Conservation (phyloP, 192 early-diverging fungal species). For the Coemansia sp. region DNA sequence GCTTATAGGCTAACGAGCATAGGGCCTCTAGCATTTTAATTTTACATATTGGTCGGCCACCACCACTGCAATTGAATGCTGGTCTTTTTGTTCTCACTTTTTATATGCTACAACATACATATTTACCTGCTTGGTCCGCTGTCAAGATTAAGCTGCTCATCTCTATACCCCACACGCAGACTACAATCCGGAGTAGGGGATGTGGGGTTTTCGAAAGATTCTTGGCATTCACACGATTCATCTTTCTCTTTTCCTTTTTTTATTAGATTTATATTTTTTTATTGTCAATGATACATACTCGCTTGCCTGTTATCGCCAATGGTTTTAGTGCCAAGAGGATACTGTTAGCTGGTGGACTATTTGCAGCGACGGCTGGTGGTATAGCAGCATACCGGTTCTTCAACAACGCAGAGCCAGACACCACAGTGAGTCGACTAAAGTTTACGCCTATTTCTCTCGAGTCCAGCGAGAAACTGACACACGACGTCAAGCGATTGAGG, state of each 20-base stretch:
- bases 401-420: constrained; percentile 3
- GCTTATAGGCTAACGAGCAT: too few species aligned
- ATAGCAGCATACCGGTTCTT: constrained; percentile 6
- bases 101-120: too few species aligned
- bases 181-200: too few species aligned
- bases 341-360: neutral
- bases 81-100: too few species aligned
- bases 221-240: too few species aligned
- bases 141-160: too few species aligned
- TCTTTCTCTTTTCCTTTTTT: neutral
- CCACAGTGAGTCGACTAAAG: neutral
- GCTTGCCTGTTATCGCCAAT: neutral
- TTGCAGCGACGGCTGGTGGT: neutral
- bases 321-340: neutral
- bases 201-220: too few species aligned
- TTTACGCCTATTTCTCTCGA: constrained; percentile 38
- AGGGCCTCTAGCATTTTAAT: too few species aligned
- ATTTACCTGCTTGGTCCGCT: too few species aligned
- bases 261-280: neutral
- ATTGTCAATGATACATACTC: neutral
- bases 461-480: constrained; percentile 61
- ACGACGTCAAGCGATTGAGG: constrained; percentile 67
- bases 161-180: too few species aligned
- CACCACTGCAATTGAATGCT: too few species aligned
- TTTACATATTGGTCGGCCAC: too few species aligned